A percentile compares a stretch with the other conserved stretches of the same genome.
These are phyloP conservation scores for Canavalia ensiformis DNA, from an alignment of 306 rosid genomes.

Conservation along the genomic window DNA sequence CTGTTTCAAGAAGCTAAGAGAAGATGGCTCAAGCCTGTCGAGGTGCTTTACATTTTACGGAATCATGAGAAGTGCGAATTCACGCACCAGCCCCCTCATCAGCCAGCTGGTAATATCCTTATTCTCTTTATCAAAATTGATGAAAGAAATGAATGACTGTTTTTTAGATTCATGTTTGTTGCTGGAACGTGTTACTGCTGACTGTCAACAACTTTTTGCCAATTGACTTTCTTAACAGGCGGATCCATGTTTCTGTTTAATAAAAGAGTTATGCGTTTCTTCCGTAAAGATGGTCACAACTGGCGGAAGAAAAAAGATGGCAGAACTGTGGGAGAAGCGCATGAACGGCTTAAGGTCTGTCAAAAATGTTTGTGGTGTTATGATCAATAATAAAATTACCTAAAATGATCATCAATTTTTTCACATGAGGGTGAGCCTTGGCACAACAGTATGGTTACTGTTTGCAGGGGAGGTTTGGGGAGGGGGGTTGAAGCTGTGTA, in stretches of 20 bases:
- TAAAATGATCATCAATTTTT: neutral
- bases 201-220: conserved; percentile 20
- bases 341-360: conserved; percentile 93
- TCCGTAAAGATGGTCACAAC: conserved; percentile 90
- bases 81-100: conserved; percentile 65
- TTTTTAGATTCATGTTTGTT: neutral
- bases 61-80: conserved; percentile 77
- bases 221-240: conserved; percentile 61
- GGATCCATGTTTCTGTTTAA: conserved; percentile 87
- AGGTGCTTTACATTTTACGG: conserved; percentile 79
- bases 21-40: conserved; percentile 96
- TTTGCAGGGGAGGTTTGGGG: too few species aligned
- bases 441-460: neutral
- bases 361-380: conserved; percentile 28
- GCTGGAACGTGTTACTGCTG: conserved; percentile 23
- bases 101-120: conserved; percentile 68
- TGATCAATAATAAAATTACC: conserved; percentile 17
- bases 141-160: neutral
- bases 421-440: neutral
- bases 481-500: neutral
- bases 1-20: conserved; percentile 80
- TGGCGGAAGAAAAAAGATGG: conserved; percentile 98
- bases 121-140: conserved; percentile 4
- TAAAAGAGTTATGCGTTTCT: conserved; percentile 91
- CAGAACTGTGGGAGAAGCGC: conserved; percentile 91